Base-by-base conservation (phyloP, 2,329 filamentous ascomycete genomes). In the Hypoxylon sp. region DNA sequence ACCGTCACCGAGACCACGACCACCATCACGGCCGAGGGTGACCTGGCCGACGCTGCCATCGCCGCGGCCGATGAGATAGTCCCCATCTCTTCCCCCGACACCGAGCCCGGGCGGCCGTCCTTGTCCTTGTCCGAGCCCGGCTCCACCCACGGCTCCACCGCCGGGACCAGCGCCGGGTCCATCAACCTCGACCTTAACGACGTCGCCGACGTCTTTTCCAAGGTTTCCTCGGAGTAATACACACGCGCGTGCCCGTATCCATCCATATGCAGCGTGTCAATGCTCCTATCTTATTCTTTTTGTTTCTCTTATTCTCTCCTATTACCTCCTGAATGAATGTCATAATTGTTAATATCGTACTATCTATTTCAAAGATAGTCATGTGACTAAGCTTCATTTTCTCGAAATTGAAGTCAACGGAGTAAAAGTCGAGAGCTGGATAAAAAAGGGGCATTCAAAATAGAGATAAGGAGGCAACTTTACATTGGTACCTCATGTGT, bases 91-190 rank as follows among this genome's bases (percentile, higher is more conserved):
- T n/a, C n/a, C n/a, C n/a, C n/a, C n/a, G n/a, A n/a, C n/a, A 40
- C 18, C 26, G 48, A 48, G 21, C 49, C 52, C 18, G 33, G 33
- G 8, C 52, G 46, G 3, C 4, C 33, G 15, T 15, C 33, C 3
- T 38, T 35, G 8, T 23, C 15, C 46, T 38, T 49, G 10, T 38
- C 52, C 1, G n/a, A 27, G 5, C 20, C 43, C 3, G 26, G 33
- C n/a, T 17, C 43, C 24, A 46, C 55, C 2, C 48, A 48, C 8
- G 45, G 20, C 3, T 50, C 45, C 15, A 46, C 47, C 9, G 27
- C 58, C 15, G 51, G 41, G 29, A 57, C 52, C 8, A 53, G 37
- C 13, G 60, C 54, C 18, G 54, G 47, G 33, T 54, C 47, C n/a
- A 41, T 21, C 21, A 63, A 54, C 38, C 42, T 40, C 21, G 51